A percentile compares a stretch with the other conserved stretches of the same genome.
Conservation (phyloP, 2,329 filamentous ascomycete species). For the Fusarium chlamydosporum region DNA sequence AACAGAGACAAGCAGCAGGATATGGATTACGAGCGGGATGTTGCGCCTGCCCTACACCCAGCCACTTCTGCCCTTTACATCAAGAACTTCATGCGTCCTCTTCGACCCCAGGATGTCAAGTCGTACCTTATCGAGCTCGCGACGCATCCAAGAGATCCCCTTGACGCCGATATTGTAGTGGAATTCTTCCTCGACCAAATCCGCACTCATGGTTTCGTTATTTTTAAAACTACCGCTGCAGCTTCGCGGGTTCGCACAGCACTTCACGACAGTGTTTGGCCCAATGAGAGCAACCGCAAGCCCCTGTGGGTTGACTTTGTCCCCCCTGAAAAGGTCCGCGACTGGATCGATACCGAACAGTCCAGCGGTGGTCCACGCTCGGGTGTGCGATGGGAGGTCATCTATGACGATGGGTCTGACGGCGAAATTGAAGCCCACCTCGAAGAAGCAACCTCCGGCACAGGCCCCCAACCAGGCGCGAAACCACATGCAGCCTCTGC, state of each 20-base stretch:
- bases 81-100: constrained; percentile 87
- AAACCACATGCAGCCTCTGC: constrained; percentile 37
- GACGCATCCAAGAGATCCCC: constrained; percentile 65
- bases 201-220: constrained; percentile 87
- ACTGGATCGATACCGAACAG: constrained; percentile 82
- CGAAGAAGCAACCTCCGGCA: constrained; percentile 50
- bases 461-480: constrained; percentile 32
- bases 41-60: constrained; percentile 74
- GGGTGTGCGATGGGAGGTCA: constrained; percentile 76
- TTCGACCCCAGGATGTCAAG: constrained; percentile 77
- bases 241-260: constrained; percentile 82
- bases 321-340: constrained; percentile 77
- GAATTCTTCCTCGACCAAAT: constrained; percentile 86
- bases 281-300: constrained; percentile 86
- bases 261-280: constrained; percentile 86
- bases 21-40: constrained; percentile 55
- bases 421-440: constrained; percentile 70
- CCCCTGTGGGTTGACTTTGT: constrained; percentile 91
- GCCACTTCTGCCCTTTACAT: constrained; percentile 88
- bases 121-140: constrained; percentile 79
- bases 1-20: constrained; percentile 42
- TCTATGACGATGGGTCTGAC: constrained; percentile 72
- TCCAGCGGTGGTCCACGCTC: constrained; percentile 57
- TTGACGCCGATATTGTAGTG: constrained; percentile 68
- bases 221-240: constrained; percentile 76